phyloP scores from a whole-genome alignment of 805 yeast genomes.

The Clavispora phyllophila region DNA sequence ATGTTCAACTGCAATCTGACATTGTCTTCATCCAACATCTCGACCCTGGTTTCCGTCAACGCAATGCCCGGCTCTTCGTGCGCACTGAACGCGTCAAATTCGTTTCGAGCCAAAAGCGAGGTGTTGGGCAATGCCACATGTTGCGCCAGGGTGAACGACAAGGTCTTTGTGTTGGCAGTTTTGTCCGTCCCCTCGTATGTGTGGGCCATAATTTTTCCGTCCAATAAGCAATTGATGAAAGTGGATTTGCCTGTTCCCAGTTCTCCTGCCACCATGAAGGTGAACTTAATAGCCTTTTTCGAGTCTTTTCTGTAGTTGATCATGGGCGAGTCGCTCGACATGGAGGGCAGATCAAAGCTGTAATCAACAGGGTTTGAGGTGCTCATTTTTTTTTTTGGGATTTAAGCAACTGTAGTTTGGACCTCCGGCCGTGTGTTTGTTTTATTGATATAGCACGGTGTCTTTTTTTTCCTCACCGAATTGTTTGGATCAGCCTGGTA shows the following conservation, averaged over 20 bases:
- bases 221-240: slow-evolving; percentile 63
- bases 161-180: slow-evolving; percentile 39
- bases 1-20: slow-evolving; percentile 52
- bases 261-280: slow-evolving; percentile 67
- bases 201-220: slow-evolving; percentile 57
- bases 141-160: slow-evolving; percentile 54
- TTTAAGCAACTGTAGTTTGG: background rate
- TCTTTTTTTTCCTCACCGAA: slow-evolving; percentile 1
- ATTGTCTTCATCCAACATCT: slow-evolving; percentile 56
- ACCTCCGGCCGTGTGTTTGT: background rate
- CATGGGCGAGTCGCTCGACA: slow-evolving; percentile 33
- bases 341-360: slow-evolving; percentile 25
- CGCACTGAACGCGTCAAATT: slow-evolving; percentile 58
- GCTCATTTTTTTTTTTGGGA: background rate
- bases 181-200: slow-evolving; percentile 39
- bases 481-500: slow-evolving; percentile 2
- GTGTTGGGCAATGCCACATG: slow-evolving; percentile 53
- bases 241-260: slow-evolving; percentile 78
- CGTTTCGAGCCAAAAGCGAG: slow-evolving; percentile 47
- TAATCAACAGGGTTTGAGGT: slow-evolving; percentile 5
- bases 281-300: slow-evolving; percentile 68
- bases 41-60: slow-evolving; percentile 60
- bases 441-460: background rate
- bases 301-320: slow-evolving; percentile 59
- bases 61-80: slow-evolving; percentile 71